Conservation (phyloP, 2,329 filamentous ascomycete species). For the Fusarium sulawesiense region DNA sequence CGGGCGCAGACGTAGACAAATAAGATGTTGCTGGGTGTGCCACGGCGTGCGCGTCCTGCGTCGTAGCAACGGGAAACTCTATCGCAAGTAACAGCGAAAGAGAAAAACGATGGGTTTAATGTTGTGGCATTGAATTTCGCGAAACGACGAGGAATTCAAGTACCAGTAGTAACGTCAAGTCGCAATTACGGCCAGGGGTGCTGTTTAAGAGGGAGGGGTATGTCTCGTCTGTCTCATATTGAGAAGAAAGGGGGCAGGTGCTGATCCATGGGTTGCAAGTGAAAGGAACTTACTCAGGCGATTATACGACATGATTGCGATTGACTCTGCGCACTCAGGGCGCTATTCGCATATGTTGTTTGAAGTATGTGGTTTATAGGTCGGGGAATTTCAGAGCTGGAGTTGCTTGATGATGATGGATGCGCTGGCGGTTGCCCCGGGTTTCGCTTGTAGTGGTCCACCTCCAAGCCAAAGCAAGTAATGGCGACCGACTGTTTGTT, state of each 20-base stretch:
- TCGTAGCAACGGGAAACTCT: constrained; percentile 21
- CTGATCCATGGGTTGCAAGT: constrained; percentile 31
- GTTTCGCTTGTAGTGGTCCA: constrained; percentile 28
- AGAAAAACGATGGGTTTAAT: not conserved
- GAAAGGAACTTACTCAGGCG: constrained; percentile 70
- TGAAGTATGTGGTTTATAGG: constrained; percentile 16
- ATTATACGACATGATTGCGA: constrained; percentile 75
- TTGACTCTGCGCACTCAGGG: constrained; percentile 42
- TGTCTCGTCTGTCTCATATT: constrained; percentile 39
- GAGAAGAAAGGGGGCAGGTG: constrained; percentile 37
- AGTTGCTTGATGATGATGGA: constrained; percentile 19
- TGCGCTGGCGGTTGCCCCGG: constrained; percentile 42
- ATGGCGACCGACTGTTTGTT: constrained; percentile 2
- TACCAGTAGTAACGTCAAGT: constrained; percentile 3
- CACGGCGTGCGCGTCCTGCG: constrained; percentile 29
- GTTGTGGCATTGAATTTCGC: not conserved
- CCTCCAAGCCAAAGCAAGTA: constrained; percentile 7
- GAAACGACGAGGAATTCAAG: constrained; percentile 6
- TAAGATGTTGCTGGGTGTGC: constrained; percentile 18
- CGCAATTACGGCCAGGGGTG: constrained; percentile 37
- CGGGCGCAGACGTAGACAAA: constrained; percentile 7
- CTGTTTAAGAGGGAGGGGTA: constrained; percentile 37
- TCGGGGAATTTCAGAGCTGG: constrained; percentile 2
- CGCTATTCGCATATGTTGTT: constrained; percentile 22
- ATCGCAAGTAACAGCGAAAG: not conserved